phyloP scores from a whole-genome alignment of 306 rosid species.

The Lagenaria siceraria region DNA sequence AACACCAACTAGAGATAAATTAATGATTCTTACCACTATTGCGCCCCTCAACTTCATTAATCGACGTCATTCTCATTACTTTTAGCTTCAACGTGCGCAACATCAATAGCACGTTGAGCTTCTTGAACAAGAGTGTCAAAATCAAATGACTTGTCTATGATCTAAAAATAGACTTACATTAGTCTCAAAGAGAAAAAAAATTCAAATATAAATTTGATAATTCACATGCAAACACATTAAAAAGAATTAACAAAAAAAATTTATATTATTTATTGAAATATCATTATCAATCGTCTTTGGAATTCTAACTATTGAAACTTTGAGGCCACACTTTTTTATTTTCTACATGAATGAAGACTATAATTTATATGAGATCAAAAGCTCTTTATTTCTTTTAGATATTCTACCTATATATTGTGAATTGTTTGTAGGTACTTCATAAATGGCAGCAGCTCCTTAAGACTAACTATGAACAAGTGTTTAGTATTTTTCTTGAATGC shows the following conservation, averaged over 20 bases:
- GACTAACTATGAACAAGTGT: background rate
- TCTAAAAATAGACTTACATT: slow-evolving; percentile 14
- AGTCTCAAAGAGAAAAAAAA: no score
- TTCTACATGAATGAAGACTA: slow-evolving; percentile 17
- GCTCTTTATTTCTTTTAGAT: background rate
- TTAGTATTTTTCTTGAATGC: slow-evolving; percentile 28
- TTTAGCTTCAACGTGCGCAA: slow-evolving; percentile 59
- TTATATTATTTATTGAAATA: slow-evolving; percentile 23
- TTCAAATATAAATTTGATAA: no score
- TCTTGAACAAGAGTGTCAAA: slow-evolving; percentile 46
- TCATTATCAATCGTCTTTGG: slow-evolving; percentile 13
- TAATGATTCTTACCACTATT: slow-evolving; percentile 32
- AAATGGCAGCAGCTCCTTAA: slow-evolving; percentile 29
- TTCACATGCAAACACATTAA: no score
- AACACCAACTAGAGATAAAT: background rate
- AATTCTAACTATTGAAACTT: slow-evolving; percentile 25
- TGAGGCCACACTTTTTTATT: slow-evolving; percentile 37
- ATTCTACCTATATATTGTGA: background rate
- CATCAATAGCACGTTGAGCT: slow-evolving; percentile 48
- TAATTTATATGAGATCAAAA: background rate
- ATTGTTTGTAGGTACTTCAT: slow-evolving; percentile 13
- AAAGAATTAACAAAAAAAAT: background rate
- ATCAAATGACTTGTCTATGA: slow-evolving; percentile 47
- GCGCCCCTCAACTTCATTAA: slow-evolving; percentile 60
- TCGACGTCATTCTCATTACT: slow-evolving; percentile 56